phyloP scores from a whole-genome alignment of 768 basidiomycete genomes.

The Suillus alpinus region DNA sequence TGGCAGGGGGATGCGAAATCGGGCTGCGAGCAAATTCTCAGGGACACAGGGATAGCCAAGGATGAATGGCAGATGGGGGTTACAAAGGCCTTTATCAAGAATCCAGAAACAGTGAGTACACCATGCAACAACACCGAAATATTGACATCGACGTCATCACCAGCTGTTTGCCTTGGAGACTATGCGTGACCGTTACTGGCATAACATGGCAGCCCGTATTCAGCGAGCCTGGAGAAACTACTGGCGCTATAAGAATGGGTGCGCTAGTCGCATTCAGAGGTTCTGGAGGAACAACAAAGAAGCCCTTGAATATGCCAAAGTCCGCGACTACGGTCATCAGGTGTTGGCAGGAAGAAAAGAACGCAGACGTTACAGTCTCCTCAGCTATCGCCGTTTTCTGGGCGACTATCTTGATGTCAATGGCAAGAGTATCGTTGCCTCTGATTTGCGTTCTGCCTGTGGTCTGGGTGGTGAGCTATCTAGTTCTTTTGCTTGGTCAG shows the following conservation, averaged over 20 bases:
- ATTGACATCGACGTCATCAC: background rate
- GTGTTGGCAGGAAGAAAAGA: slow-evolving; percentile 91
- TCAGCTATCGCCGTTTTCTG: slow-evolving; percentile 92
- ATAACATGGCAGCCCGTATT: slow-evolving; percentile 97
- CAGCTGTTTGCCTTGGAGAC: slow-evolving; percentile 97
- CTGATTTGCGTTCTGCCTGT: slow-evolving; percentile 69
- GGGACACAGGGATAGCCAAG: slow-evolving; percentile 90
- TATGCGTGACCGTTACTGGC: slow-evolving; percentile 99
- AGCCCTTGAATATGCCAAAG: slow-evolving; percentile 79
- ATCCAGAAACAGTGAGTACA: slow-evolving; percentile 84
- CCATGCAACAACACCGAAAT: background rate
- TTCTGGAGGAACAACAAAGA: slow-evolving; percentile 99
- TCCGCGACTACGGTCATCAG: slow-evolving; percentile 94
- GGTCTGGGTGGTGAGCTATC: slow-evolving; percentile 63
- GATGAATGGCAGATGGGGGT: slow-evolving; percentile 99
- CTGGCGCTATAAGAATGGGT: slow-evolving; percentile 92
- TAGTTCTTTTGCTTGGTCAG: background rate
- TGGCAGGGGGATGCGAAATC: slow-evolving; percentile 91
- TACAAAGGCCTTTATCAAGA: slow-evolving; percentile 99
- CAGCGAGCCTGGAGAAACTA: slow-evolving; percentile 97
- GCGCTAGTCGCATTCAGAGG: slow-evolving; percentile 90
- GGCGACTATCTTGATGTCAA: slow-evolving; percentile 96
- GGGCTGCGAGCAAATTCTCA: slow-evolving; percentile 89
- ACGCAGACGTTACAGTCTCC: slow-evolving; percentile 85
- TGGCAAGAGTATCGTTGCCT: slow-evolving; percentile 73